A percentile compares a stretch with the other conserved stretches of the same genome.
Conservation (phyloP, 2,329 filamentous ascomycete species). For the Pseudocercospora cruenta region DNA sequence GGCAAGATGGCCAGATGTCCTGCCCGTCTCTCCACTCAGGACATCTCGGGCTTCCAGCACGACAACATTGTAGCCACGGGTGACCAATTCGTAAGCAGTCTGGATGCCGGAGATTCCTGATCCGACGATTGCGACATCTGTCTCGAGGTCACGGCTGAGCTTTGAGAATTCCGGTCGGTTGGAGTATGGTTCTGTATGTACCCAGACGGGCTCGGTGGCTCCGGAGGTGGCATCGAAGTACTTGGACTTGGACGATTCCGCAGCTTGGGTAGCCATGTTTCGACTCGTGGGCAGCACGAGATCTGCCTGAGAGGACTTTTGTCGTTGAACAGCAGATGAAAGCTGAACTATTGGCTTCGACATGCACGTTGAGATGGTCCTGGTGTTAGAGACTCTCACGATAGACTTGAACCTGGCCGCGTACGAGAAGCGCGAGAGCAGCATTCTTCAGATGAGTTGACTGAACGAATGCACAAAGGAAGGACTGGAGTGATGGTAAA, state of each 20-base stretch:
- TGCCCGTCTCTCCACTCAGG: conserved; percentile 57
- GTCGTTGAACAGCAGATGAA: background rate
- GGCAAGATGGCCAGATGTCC: conserved; percentile 59
- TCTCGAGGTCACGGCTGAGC: conserved; percentile 49
- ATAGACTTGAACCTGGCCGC: too few relatives aligned
- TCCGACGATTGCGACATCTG: conserved; percentile 57
- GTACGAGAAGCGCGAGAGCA: too few relatives aligned
- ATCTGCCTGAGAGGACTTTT: conserved; percentile 11
- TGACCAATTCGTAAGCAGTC: conserved; percentile 58
- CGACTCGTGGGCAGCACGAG: background rate
- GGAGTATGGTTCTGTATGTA: conserved; percentile 53
- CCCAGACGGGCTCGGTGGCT: conserved; percentile 57
- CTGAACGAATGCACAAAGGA: too few relatives aligned
- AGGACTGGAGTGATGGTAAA: too few relatives aligned
- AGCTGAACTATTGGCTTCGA: conserved; percentile 6
- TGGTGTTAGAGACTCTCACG: background rate
- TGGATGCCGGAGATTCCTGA: conserved; percentile 59
- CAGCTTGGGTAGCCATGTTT: conserved; percentile 23
- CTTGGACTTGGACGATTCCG: conserved; percentile 20
- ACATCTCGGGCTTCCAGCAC: conserved; percentile 60
- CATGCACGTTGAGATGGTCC: conserved; percentile 6
- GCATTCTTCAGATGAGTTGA: too few relatives aligned
- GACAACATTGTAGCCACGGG: conserved; percentile 53
- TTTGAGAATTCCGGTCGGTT: conserved; percentile 50
- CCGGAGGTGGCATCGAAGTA: conserved; percentile 55